These are phyloP conservation scores for Volvox carteri DNA, from an alignment of 163 green algal species.

Conservation along the genomic window DNA sequence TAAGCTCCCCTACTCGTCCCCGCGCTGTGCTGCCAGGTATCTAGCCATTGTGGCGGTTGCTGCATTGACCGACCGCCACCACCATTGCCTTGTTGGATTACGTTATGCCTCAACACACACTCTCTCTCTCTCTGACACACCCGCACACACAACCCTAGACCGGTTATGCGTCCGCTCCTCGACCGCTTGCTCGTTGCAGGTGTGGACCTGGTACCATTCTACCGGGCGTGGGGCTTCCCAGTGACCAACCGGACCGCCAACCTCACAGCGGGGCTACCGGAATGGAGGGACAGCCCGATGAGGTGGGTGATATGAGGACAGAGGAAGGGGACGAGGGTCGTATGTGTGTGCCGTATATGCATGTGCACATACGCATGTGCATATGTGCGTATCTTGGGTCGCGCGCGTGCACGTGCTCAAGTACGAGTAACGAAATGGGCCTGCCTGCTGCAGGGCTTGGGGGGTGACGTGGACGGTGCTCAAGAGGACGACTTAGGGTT, in stretches of 20 bases:
- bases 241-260: background rate
- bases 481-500: too few species aligned
- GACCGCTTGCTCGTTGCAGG: background rate
- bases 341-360: background rate
- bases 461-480: background rate
- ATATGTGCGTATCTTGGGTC: background rate
- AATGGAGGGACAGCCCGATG: background rate
- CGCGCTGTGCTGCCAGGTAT: too few species aligned
- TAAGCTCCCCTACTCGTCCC: too few species aligned
- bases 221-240: conserved; percentile 10
- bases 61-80: too few species aligned
- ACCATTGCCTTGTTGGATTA: too few species aligned
- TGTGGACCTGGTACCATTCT: conserved; percentile 13
- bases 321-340: background rate
- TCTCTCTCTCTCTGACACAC: too few species aligned
- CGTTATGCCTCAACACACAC: too few species aligned
- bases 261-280: background rate
- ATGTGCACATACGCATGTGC: background rate
- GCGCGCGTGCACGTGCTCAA: background rate
- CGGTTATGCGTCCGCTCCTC: background rate
- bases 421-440: too few species aligned
- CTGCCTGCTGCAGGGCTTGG: background rate
- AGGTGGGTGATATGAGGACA: background rate
- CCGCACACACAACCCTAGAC: too few species aligned
- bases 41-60: too few species aligned